Evolutionary conservation across 2,329 filamentous ascomycete genomes (phyloP).

Genomic region (Venturia effusa): DNA sequence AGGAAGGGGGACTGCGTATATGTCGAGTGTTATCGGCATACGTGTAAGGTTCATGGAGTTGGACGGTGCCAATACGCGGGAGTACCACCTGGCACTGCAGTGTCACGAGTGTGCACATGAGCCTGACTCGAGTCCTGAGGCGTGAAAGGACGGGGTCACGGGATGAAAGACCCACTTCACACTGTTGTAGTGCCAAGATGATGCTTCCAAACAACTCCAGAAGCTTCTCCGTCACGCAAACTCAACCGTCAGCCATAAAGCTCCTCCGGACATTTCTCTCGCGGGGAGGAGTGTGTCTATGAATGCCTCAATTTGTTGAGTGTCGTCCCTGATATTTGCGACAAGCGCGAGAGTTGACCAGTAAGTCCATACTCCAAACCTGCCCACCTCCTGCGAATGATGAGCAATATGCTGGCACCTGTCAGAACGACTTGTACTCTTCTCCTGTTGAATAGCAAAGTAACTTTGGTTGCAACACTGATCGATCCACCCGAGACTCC

Average conservation of each 20-base stretch:
- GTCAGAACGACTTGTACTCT: constrained; percentile 54
- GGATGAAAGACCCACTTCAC: too few relatives aligned
- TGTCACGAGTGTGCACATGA: too few relatives aligned
- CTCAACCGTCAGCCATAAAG: neutral
- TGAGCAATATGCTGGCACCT: constrained; percentile 57
- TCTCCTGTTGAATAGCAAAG: constrained; percentile 51
- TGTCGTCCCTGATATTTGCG: neutral
- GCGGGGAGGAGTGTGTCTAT: neutral
- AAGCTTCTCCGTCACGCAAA: neutral
- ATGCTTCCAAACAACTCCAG: too few relatives aligned
- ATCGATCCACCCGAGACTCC: neutral
- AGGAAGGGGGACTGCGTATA: too few relatives aligned
- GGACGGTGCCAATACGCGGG: too few relatives aligned
- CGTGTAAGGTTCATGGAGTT: too few relatives aligned
- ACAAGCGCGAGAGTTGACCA: neutral
- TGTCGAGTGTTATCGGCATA: too few relatives aligned
- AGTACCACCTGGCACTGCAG: too few relatives aligned
- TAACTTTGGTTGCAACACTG: constrained; percentile 17
- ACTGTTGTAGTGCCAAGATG: too few relatives aligned
- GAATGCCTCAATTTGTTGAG: neutral
- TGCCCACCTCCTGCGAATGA: constrained; percentile 30
- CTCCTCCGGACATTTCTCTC: neutral
- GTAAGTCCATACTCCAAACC: neutral
- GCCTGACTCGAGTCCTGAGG: too few relatives aligned
- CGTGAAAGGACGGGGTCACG: too few relatives aligned